Percentiles rank a stretch among this genome's conserved stretches.
Evolutionary conservation across 164 flowering plant genomes (phyloP).

Genomic region (Magnolia kwangsiensis): DNA sequence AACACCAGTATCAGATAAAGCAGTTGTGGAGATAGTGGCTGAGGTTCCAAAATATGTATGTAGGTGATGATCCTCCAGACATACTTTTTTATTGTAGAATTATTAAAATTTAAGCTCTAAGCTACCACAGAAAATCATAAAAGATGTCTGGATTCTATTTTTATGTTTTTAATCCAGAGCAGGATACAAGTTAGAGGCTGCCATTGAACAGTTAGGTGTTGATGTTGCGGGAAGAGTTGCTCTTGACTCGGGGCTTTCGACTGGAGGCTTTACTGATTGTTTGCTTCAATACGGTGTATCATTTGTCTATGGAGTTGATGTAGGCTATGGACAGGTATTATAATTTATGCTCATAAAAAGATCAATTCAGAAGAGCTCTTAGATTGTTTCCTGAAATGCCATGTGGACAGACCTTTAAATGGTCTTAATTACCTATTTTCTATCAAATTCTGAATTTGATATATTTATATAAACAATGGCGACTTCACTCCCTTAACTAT

Average conservation of each 20-base stretch:
- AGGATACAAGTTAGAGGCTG: constrained; percentile 96
- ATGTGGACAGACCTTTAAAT: background rate
- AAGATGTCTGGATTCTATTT: background rate
- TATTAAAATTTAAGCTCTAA: background rate
- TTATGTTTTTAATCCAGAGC: constrained; percentile 47
- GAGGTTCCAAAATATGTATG: constrained; percentile 98
- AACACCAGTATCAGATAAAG: constrained; percentile 67
- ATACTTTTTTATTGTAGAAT: background rate
- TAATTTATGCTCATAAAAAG: background rate
- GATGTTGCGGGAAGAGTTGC: constrained; percentile 86
- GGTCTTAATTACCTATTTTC: background rate
- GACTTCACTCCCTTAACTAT: background rate
- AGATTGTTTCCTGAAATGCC: background rate
- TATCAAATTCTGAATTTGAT: too few species aligned
- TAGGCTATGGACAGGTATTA: constrained; percentile 96
- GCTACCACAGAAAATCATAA: background rate
- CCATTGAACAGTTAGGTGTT: constrained; percentile 77
- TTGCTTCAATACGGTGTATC: constrained; percentile 96
- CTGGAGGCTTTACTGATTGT: constrained; percentile 99
- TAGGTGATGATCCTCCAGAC: constrained; percentile 66
- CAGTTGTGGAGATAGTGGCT: constrained; percentile 78
- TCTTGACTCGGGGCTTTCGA: constrained; percentile 95
- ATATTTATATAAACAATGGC: background rate
- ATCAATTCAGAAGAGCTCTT: background rate
- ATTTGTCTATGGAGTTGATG: constrained; percentile 93